Percentiles rank a stretch among this genome's conserved stretches.
Conservation (phyloP, 1,284 basidiomycete genomes). For the Grifola frondosa region DNA sequence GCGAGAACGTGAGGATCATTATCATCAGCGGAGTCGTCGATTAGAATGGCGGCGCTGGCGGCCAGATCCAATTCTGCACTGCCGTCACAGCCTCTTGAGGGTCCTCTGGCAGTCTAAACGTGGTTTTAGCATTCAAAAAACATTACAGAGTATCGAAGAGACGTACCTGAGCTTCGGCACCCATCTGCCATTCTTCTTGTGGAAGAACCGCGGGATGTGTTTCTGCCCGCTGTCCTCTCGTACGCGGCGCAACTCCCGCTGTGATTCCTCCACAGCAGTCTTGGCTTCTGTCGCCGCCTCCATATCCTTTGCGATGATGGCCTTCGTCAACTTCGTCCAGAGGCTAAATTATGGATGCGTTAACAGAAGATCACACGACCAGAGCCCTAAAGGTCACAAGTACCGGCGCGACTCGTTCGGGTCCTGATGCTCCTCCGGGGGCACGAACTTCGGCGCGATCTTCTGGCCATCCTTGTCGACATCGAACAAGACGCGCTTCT, state of each 20-base stretch:
- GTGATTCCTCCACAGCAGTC: conserved; percentile 87
- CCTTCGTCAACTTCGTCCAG: conserved; percentile 85
- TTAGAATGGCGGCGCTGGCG: conserved; percentile 25
- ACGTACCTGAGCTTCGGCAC: conserved; percentile 73
- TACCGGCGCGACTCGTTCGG: conserved; percentile 85
- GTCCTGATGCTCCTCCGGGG: conserved; percentile 87
- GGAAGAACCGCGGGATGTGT: conserved; percentile 81
- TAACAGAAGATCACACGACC: conserved; percentile 9
- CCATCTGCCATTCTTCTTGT: conserved; percentile 72
- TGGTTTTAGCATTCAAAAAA: background rate
- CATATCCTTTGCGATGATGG: conserved; percentile 89
- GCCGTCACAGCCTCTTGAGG: conserved; percentile 58
- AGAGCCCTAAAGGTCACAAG: no score
- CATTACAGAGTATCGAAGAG: conserved; percentile 1
- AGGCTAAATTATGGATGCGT: conserved; percentile 45
- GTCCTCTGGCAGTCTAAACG: conserved; percentile 65
- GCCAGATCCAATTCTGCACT: conserved; percentile 66
- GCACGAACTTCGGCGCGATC: conserved; percentile 80
- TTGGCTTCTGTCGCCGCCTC: conserved; percentile 92
- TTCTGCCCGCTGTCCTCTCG: conserved; percentile 75
- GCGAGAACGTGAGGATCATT: no score
- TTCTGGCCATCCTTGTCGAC: conserved; percentile 72
- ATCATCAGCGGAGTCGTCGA: no score
- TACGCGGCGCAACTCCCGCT: conserved; percentile 78
- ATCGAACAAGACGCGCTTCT: conserved; percentile 84